phyloP scores from a whole-genome alignment of 805 yeast genomes.

The Teunomyces barrocoloradensis region DNA sequence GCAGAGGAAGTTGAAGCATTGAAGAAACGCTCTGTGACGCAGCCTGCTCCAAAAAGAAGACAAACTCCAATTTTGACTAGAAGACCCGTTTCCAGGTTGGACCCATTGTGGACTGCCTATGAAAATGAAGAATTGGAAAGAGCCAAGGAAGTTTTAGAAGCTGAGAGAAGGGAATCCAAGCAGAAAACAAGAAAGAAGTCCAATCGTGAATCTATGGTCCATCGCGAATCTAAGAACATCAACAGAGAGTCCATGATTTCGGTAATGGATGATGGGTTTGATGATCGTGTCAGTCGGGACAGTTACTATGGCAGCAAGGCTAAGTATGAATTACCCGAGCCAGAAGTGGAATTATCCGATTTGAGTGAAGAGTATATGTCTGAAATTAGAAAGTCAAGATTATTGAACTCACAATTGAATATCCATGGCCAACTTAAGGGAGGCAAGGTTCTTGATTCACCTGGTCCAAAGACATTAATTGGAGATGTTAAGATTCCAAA shows the following conservation, averaged over 20 bases:
- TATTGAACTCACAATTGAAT: conserved; percentile 43
- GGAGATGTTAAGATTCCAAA: conserved; percentile 68
- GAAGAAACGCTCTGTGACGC: conserved; percentile 48
- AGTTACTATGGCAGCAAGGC: conserved; percentile 14
- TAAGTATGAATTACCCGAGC: conserved; percentile 35
- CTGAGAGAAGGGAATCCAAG: conserved; percentile 25
- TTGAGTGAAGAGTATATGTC: conserved; percentile 44
- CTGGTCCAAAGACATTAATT: conserved; percentile 48
- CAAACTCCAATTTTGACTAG: conserved; percentile 43
- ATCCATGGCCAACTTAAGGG: conserved; percentile 11
- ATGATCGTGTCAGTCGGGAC: conserved; percentile 19
- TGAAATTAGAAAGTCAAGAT: conserved; percentile 43
- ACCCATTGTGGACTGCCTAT: conserved; percentile 54
- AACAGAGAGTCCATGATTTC: conserved; percentile 38
- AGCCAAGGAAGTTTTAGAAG: conserved; percentile 43
- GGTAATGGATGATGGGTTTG: conserved; percentile 21
- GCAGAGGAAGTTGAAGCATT: conserved; percentile 42
- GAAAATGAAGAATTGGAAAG: conserved; percentile 45
- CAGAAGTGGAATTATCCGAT: conserved; percentile 31
- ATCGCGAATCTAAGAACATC: conserved; percentile 7
- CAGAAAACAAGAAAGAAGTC: conserved; percentile 10
- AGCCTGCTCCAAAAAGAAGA: conserved; percentile 33
- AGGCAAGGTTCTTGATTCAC: conserved; percentile 3
- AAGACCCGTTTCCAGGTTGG: conserved; percentile 55
- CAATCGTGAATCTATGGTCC: conserved; percentile 8